Base-by-base conservation (phyloP, 192 early-diverging fungal genomes). In the Coemansia brasiliensis region DNA sequence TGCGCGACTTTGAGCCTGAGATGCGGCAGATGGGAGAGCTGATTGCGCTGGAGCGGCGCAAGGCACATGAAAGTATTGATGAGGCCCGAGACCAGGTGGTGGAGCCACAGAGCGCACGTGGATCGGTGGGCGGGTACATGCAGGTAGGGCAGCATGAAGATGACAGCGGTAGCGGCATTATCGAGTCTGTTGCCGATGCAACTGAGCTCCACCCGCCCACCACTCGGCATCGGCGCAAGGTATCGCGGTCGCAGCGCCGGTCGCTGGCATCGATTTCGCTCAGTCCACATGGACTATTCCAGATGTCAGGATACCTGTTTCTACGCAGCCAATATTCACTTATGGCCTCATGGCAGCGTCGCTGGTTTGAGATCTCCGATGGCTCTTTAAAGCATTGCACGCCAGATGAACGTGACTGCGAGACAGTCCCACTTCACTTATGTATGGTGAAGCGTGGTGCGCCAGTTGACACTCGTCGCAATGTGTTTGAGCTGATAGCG, bases 401-500 rank as follows among this genome's bases (percentile, higher is more conserved):
- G 39, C 69, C 79, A 16, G 83, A 81, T 21, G 84, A 85, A 22
- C 83, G 86, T 40, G 72, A 84, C 24, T 53, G 69, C 3, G 76
- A 69, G 37, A 59, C 82, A 0, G 85, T 91, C 54, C 86, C 88
- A 40, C 59, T 93, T 46, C 84, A 89, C 21, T 81, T 93, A 3
- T 91, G 90, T 49, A 88, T 84, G 79, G 85, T 92, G 51, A 88
- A 87, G 51, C 76, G 61, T 0, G 77, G 83, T 5, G 72, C 80
- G 32, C 62, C 72, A 24, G 80, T 81, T 13, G 92, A 93, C 62
- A 21, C n/a, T 4, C 82, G 90, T 16, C 83, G 90, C 22, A 87
- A 87, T 52, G 83, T 85, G 29, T 93, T 93, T 80, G 89, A 90
- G 43, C 74, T 93, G n/a, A 88, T 93, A 45, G 88, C 90, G 0